Evolutionary conservation across 2,329 filamentous ascomycete species (phyloP), one percentile per base, ranked within the genome.

Genomic region (Penicillium sp.): DNA sequence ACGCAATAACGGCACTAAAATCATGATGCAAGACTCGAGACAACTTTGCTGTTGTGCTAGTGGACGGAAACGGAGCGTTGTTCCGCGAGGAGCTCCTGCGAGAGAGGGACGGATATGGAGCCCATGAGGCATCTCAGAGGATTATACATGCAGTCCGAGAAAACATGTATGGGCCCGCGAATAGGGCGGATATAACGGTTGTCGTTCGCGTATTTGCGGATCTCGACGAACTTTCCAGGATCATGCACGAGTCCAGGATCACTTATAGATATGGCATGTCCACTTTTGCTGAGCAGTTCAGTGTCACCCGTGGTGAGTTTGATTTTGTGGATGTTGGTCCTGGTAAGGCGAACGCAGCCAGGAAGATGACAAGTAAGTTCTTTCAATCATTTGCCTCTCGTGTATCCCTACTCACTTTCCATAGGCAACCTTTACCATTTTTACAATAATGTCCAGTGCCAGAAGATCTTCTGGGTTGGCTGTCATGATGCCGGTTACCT

Each of bases 391-490:
- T 45, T 10, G n/a, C 21, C 7, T 50, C 0, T 33, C 5, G 2
- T 6, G 2, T 6, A 6, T 16, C 31, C 16, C 13, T 16, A 33
- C 31, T 33, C 31, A 33, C 31, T 31, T 31, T 24, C 22, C n/a
- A 19, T 24, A 62, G 60, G 54, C 19, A 58, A 54, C 46, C 55
- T 60, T 13, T 5, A 44, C 16, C 60, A 62, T 41, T 60, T 33
- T 21, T 60, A 62, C 46, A 33, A 22, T 24, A 60, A 56, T n/a
- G 37, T 52, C 19, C 60, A 62, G 21, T 62, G 60, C 46, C 52
- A 53, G 37, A 57, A 56, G 35, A 62, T 62, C 27, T 62, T 62
- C 49, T 62, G 60, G 37, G 55, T 46, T 21, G 60, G 55, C n/a
- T 62, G 60, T 24, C 60, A 62, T 24, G 57, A 62, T 48, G 56